Evolutionary conservation across 345 rosid genomes (phyloP).

Genomic region (Camelina hispida): DNA sequence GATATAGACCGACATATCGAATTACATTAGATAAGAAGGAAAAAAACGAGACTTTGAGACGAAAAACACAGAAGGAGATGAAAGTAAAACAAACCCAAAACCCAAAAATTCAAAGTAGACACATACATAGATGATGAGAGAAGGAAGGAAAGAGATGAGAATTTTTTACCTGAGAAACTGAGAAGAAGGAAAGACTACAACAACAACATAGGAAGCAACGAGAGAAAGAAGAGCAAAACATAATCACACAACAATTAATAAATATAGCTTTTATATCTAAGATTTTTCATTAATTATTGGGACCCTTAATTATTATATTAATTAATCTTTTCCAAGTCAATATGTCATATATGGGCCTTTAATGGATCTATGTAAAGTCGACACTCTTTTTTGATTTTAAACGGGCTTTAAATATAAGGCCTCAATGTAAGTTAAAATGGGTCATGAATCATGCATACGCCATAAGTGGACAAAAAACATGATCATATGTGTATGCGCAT

Average conservation of each 20-base stretch:
- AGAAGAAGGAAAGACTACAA: constrained; percentile 17
- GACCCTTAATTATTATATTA: too few relatives aligned
- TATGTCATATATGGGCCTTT: too few relatives aligned
- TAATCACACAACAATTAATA: constrained; percentile 19
- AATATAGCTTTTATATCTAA: background rate
- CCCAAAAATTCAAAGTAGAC: constrained; percentile 20
- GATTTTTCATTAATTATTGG: too few relatives aligned
- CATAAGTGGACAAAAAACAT: constrained; percentile 18
- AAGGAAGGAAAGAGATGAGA: constrained; percentile 18
- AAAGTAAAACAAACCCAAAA: constrained; percentile 22
- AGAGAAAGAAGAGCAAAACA: constrained; percentile 5
- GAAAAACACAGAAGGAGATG: background rate
- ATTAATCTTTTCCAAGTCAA: background rate
- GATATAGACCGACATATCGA: constrained; percentile 4
- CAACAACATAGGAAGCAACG: background rate
- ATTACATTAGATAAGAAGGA: background rate
- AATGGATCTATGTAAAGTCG: too few relatives aligned
- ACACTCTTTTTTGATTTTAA: too few relatives aligned
- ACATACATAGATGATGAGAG: background rate
- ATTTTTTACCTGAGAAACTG: constrained; percentile 17
- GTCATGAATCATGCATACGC: constrained; percentile 31
- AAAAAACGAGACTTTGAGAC: constrained; percentile 29
- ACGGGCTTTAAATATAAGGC: background rate
- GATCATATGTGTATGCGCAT: constrained; percentile 11
- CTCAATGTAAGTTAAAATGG: background rate